Evolutionary conservation across 306 rosid species (phyloP), one percentile per base, ranked within the genome.

Genomic region (Abrus pulchellus): DNA sequence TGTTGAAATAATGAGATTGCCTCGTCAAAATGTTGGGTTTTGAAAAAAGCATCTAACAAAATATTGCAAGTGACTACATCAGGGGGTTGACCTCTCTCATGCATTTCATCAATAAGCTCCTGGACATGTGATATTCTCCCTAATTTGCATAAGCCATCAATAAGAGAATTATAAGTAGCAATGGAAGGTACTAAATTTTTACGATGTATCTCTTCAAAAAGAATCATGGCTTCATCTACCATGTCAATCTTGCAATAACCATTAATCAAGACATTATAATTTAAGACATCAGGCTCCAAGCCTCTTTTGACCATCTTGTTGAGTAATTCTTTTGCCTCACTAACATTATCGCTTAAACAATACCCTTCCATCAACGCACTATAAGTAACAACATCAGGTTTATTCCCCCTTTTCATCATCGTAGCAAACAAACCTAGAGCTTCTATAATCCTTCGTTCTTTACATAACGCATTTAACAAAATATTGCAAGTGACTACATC

Each of bases 201-300:
- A 12, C 8, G 27, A 64, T 27, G 7, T 47, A 80, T 80, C 66
- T 75, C 82, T 45, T 84, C 76, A 50, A 75, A 84, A 57, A 84
- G 85, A 80, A 40, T 13, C 72, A 75, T 47, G 61, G 88, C 90
- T 72, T 85, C 78, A 40, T 82, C 84, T 50, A 87, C 63, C 70
- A 49, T 79, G 55, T 78, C 76, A 57, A 33, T 44, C 65, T 82
- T 87, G 69, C 90, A 87, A 66, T 85, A 76, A 59, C 88, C 86
- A 44, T 82, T 52, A 82, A 85, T 85, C 83, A 85, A 67, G 64
- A 85, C 75, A 10, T 78, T 84, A 56, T 84, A 78, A 82, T 68
- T 78, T 52, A 69, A 45, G 34, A 82, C 59, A 53, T 84, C 80
- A 30, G 85, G 88, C 49, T 36, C 43, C 50, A 77, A 52, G 38